Conservation (phyloP, 1,284 basidiomycete species). For the Sanguinoderma infundibulare region DNA sequence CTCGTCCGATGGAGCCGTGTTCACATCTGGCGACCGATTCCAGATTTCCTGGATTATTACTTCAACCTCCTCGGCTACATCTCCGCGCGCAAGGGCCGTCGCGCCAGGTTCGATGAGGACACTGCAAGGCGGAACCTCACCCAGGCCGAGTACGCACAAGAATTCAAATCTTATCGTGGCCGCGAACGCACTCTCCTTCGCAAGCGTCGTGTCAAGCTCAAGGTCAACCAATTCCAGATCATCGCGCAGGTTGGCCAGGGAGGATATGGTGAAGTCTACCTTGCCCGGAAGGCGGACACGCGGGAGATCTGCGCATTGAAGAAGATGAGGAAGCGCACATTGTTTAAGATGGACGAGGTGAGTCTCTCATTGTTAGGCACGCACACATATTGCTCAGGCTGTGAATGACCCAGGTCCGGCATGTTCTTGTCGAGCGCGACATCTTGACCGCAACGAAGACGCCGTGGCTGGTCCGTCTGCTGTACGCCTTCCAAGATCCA, state of each 20-base stretch:
- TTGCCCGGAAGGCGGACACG: slow-evolving; percentile 91
- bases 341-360: slow-evolving; percentile 97
- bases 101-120: slow-evolving; percentile 83
- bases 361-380: slow-evolving; percentile 54
- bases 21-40: not conserved
- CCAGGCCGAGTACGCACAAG: slow-evolving; percentile 69
- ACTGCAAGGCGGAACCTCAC: slow-evolving; percentile 71
- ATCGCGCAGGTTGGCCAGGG: slow-evolving; percentile 97
- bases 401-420: slow-evolving; percentile 66
- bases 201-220: slow-evolving; percentile 84
- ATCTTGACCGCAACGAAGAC: slow-evolving; percentile 96
- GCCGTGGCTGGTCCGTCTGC: slow-evolving; percentile 89
- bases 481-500: slow-evolving; percentile 95
- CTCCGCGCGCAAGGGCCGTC: slow-evolving; percentile 80
- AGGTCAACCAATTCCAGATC: slow-evolving; percentile 92
- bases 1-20: not conserved
- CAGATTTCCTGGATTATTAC: slow-evolving; percentile 95
- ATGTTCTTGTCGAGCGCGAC: slow-evolving; percentile 96
- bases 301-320: slow-evolving; percentile 95
- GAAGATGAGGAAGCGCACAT: slow-evolving; percentile 92
- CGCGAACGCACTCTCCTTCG: slow-evolving; percentile 91
- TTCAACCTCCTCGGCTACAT: slow-evolving; percentile 92
- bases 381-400: slow-evolving; percentile 10
- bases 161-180: slow-evolving; percentile 91
- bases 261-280: slow-evolving; percentile 94